A percentile compares a stretch with the other conserved stretches of the same genome.
Evolutionary conservation across 2,329 filamentous ascomycete genomes (phyloP).

Genomic region (Hortaea sp.): DNA sequence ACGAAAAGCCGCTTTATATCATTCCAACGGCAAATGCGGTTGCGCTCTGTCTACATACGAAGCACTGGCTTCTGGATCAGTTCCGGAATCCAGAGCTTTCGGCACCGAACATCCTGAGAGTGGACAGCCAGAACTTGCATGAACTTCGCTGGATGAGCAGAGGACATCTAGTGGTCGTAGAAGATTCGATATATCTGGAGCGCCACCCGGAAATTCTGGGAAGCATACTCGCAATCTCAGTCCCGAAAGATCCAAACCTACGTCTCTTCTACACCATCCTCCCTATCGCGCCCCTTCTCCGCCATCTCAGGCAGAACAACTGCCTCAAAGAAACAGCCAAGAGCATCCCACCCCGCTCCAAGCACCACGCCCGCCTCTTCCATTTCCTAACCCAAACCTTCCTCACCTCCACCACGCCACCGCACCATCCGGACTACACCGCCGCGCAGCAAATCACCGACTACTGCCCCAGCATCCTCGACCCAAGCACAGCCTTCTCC

Average conservation of each 20-base stretch:
- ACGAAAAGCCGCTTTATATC: conserved; percentile 10
- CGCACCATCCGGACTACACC: conserved; percentile 13
- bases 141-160: background rate
- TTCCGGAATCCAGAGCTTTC: background rate
- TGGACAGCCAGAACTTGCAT: background rate
- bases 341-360: background rate
- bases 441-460: conserved; percentile 10
- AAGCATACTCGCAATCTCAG: conserved; percentile 11
- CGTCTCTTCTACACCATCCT: conserved; percentile 15
- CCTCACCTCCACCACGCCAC: conserved; percentile 6
- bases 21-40: conserved; percentile 7
- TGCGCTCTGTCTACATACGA: conserved; percentile 7
- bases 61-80: conserved; percentile 8
- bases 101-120: background rate
- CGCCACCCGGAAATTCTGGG: conserved; percentile 4
- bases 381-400: conserved; percentile 11
- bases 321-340: background rate
- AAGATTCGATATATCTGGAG: conserved; percentile 7
- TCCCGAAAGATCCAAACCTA: conserved; percentile 9
- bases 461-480: conserved; percentile 5
- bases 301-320: conserved; percentile 1
- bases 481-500: conserved; percentile 6
- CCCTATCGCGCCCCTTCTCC: conserved; percentile 4
- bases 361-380: conserved; percentile 8
- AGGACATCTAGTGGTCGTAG: conserved; percentile 10